Conservation (phyloP, 805 yeast genomes). For the Ogataea ramenticola region DNA sequence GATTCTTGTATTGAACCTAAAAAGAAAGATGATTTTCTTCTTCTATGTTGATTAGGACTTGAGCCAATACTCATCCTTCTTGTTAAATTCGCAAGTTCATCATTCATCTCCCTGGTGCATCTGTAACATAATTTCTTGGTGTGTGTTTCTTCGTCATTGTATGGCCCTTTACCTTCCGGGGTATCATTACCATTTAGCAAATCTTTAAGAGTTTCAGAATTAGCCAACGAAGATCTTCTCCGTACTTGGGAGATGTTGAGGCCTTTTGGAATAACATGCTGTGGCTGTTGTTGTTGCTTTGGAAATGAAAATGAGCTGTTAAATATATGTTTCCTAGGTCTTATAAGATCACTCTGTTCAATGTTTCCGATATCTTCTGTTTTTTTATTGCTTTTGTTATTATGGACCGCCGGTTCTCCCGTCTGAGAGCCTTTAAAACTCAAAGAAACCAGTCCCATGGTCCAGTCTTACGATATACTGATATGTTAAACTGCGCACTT, state of each 20-base stretch:
- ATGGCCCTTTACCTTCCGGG: neutral
- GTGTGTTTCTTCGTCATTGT: neutral
- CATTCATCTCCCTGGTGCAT: neutral
- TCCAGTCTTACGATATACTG: too few species aligned
- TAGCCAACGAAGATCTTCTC: slow-evolving; percentile 15
- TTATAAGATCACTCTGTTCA: too few species aligned
- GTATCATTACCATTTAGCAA: neutral
- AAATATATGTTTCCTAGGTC: too few species aligned
- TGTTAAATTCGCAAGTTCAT: neutral
- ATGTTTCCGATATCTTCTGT: neutral
- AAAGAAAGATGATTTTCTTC: slow-evolving; percentile 2
- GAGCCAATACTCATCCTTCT: neutral
- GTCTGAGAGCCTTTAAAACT: neutral
- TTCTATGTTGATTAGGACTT: neutral
- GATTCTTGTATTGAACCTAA: slow-evolving; percentile 15
- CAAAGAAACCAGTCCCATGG: neutral
- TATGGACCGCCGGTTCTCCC: neutral
- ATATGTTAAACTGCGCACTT: too few species aligned
- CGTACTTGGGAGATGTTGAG: slow-evolving; percentile 5
- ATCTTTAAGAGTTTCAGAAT: neutral
- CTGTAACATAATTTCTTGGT: neutral
- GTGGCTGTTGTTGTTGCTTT: too few species aligned
- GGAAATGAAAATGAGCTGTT: too few species aligned
- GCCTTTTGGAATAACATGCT: neutral
- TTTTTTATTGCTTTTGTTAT: neutral